Percentiles rank a stretch among this genome's conserved stretches.
Evolutionary conservation across 2,329 filamentous ascomycete species (phyloP).

Genomic region (Plectosphaerella cucumerina): DNA sequence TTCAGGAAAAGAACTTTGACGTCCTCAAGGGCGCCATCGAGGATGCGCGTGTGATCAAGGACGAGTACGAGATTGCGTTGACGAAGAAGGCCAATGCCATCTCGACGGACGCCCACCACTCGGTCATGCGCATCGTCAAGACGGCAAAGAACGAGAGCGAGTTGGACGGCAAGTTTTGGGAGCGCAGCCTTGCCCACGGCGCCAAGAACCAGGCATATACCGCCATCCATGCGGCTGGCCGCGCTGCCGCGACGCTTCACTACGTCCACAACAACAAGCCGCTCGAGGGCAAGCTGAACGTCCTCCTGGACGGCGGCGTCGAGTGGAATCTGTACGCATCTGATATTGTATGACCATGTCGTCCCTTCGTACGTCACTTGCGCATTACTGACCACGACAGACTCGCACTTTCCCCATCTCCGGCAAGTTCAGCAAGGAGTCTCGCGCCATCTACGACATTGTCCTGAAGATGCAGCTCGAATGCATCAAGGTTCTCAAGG

Average conservation of each 20-base stretch:
- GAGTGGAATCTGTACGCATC: conserved; percentile 72
- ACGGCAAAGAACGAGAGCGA: conserved; percentile 73
- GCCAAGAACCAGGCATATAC: conserved; percentile 83
- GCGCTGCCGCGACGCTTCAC: conserved; percentile 79
- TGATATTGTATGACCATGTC: conserved; percentile 42
- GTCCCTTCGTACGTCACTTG: neutral
- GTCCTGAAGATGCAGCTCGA: conserved; percentile 84
- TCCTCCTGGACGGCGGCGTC: conserved; percentile 80
- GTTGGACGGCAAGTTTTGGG: conserved; percentile 76
- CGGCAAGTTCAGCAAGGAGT: conserved; percentile 66
- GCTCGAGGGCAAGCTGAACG: conserved; percentile 66
- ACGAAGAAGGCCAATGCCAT: conserved; percentile 77
- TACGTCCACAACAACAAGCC: conserved; percentile 77
- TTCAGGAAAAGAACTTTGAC: conserved; percentile 43
- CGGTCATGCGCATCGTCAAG: conserved; percentile 56
- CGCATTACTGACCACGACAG: conserved; percentile 43
- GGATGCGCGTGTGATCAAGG: conserved; percentile 68
- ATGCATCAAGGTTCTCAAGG: conserved; percentile 68
- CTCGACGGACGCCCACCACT: conserved; percentile 62
- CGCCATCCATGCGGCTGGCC: conserved; percentile 77
- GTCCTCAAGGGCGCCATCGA: conserved; percentile 60
- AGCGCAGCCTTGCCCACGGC: conserved; percentile 69
- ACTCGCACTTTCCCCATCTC: conserved; percentile 84
- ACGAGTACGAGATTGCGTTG: conserved; percentile 77
- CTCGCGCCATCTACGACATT: conserved; percentile 72